A percentile compares a stretch with the other conserved stretches of the same genome.
phyloP scores from a whole-genome alignment of 208 protist species.

The Zelonia costaricensis region DNA sequence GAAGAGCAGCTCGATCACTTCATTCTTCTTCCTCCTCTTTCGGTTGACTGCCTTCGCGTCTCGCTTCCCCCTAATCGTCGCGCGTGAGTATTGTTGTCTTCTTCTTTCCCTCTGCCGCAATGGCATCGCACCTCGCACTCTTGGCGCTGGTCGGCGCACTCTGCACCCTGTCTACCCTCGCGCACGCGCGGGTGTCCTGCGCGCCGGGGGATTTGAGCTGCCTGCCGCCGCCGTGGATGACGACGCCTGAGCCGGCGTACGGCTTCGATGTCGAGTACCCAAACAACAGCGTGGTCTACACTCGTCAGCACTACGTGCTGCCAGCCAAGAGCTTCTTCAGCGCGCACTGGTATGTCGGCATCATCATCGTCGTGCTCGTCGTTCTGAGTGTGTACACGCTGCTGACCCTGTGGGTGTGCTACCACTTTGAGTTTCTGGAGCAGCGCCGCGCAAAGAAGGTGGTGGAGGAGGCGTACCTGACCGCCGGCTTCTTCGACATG shows the following conservation, averaged over 20 bases:
- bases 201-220: no score
- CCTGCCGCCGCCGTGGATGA: no score
- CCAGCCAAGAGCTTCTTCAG: constrained; percentile 22
- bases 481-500: constrained; percentile 30
- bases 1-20: no score
- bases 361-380: constrained; percentile 35
- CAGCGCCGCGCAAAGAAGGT: constrained; percentile 37
- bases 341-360: constrained; percentile 35
- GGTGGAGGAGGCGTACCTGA: constrained; percentile 28
- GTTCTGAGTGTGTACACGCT: constrained; percentile 19
- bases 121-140: no score
- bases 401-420: constrained; percentile 32
- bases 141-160: no score
- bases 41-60: no score
- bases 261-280: constrained; percentile 8
- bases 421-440: constrained; percentile 30
- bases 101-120: no score
- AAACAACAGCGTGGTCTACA: constrained; percentile 16
- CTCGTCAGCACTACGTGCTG: constrained; percentile 5
- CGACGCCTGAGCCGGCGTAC: neutral
- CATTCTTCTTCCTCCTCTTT: no score
- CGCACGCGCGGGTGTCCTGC: no score
- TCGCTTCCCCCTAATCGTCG: no score
- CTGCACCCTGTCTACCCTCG: no score
- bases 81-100: no score